Evolutionary conservation across 1,284 basidiomycete genomes (phyloP).

Genomic region (Ceratobasidium papillatum): DNA sequence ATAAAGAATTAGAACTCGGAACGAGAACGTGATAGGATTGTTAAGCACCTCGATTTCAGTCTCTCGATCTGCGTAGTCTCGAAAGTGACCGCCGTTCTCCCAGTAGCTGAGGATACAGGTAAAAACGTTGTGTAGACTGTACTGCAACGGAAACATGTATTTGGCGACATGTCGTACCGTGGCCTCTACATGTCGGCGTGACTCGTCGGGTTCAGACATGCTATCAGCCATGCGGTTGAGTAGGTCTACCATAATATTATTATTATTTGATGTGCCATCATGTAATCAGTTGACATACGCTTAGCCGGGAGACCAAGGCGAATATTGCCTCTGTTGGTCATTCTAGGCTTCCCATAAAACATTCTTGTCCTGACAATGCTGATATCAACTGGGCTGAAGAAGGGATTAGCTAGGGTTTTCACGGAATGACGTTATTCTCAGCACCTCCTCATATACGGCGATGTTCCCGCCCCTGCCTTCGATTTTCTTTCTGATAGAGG

Average conservation of each 20-base stretch:
- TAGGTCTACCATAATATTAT: constrained; percentile 59
- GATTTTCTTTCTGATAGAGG: not conserved
- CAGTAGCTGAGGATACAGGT: constrained; percentile 42
- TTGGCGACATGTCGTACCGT: constrained; percentile 74
- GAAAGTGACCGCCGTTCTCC: constrained; percentile 51
- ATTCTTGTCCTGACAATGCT: constrained; percentile 64
- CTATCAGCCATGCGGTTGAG: constrained; percentile 57
- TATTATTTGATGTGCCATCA: not conserved
- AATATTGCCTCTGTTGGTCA: constrained; percentile 57
- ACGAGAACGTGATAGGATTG: constrained; percentile 4
- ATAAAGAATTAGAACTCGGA: constrained; percentile 42
- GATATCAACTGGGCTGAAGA: constrained; percentile 57
- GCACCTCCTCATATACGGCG: constrained; percentile 9
- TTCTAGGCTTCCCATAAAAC: constrained; percentile 73
- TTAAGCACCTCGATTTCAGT: constrained; percentile 70
- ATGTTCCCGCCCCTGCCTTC: not conserved
- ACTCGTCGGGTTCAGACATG: not conserved
- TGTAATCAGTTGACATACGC: constrained; percentile 57
- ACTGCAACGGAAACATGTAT: constrained; percentile 85
- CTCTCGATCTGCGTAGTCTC: constrained; percentile 71
- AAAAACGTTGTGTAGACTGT: constrained; percentile 70
- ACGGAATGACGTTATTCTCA: not conserved
- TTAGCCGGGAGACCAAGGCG: constrained; percentile 70
- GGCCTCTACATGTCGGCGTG: constrained; percentile 34
- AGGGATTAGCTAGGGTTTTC: not conserved